Base-by-base conservation (phyloP, 2,329 filamentous ascomycete species). In the Mollisiaceae sp. region DNA sequence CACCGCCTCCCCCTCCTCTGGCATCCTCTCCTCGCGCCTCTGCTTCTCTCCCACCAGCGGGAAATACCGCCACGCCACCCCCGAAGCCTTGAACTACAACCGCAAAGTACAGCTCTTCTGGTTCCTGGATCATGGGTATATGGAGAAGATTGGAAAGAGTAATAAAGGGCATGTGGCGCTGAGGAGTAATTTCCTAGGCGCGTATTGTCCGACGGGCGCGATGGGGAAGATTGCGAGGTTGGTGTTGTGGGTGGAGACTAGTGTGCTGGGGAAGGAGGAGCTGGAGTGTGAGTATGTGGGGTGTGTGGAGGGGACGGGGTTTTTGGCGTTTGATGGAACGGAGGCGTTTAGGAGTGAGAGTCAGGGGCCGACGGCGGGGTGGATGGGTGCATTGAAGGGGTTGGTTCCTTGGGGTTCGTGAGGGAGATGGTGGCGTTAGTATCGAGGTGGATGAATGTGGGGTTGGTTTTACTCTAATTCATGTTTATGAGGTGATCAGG, bases 41-140 rank as follows among this genome's bases (percentile, higher is more conserved):
- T 52, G 47, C 24, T 52, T 32, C 9, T 20, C 15, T 12, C 47
- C 47, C 1, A 4, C 9, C 6, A 52, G 47, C 18, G 47, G 47
- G 1, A 52, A 24, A 18, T 52, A 52, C 22, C 47, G 47, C 1
- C 5, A 52, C 18, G 2, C 2, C 1, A 32, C 1, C 6, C 20
- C 24, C 11, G 47, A 52, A 2, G 47, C 9, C 5, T 9, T 52
- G 12, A 32, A 52, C 24, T 52, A 52, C 24, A 52, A 52, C 14
- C 47, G 47, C 24, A 52, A 52, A 22, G 15, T 52, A 3, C 47
- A 52, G 22, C 22, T 52, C 3, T 52, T 52, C 47, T 52, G 24
- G 24, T 52, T 52, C 24, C 47, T 52, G 20, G 47, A 52, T 52
- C 47, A 52, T 32, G 47, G 47, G 27, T 27, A 52, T 32, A 52